These are phyloP conservation scores for Blastobotrys petasosporus DNA, from an alignment of 1,139 yeast species.

Conservation along the genomic window DNA sequence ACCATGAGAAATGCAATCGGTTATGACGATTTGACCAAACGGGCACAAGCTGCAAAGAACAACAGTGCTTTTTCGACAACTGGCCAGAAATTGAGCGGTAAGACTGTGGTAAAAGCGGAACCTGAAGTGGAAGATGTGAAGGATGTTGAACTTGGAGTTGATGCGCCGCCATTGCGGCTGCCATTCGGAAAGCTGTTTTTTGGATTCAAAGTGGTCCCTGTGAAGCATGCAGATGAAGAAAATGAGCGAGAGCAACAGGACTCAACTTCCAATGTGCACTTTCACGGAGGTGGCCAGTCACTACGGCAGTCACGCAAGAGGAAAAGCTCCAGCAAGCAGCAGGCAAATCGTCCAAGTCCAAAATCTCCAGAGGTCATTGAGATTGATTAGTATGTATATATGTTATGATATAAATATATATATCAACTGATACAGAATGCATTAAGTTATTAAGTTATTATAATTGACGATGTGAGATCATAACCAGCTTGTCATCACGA, in stretches of 20 bases:
- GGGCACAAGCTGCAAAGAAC: constrained; percentile 11
- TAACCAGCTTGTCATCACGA: too few species aligned
- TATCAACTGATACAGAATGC: background rate
- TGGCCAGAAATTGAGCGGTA: constrained; percentile 73
- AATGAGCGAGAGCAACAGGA: constrained; percentile 34
- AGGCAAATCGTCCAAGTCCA: constrained; percentile 22
- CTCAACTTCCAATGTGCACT: constrained; percentile 29
- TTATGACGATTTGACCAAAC: constrained; percentile 46
- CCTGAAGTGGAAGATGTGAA: constrained; percentile 9
- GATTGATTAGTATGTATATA: constrained; percentile 47
- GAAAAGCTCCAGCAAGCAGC: constrained; percentile 44
- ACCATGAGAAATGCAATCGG: constrained; percentile 77
- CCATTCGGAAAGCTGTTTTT: constrained; percentile 87
- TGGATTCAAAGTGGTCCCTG: constrained; percentile 85
- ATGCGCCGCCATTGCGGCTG: constrained; percentile 64
- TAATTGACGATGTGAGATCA: too few species aligned
- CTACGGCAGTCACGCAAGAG: constrained; percentile 70
- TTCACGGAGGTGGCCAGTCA: constrained; percentile 40
- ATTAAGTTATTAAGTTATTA: too few species aligned
- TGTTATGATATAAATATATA: background rate
- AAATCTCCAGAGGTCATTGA: constrained; percentile 64
- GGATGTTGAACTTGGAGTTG: constrained; percentile 41
- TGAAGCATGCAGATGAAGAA: constrained; percentile 44
- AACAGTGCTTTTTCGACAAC: constrained; percentile 47
- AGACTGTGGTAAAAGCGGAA: constrained; percentile 32